phyloP scores from a whole-genome alignment of 116 monocot species.

The Cymodocea nodosa region DNA sequence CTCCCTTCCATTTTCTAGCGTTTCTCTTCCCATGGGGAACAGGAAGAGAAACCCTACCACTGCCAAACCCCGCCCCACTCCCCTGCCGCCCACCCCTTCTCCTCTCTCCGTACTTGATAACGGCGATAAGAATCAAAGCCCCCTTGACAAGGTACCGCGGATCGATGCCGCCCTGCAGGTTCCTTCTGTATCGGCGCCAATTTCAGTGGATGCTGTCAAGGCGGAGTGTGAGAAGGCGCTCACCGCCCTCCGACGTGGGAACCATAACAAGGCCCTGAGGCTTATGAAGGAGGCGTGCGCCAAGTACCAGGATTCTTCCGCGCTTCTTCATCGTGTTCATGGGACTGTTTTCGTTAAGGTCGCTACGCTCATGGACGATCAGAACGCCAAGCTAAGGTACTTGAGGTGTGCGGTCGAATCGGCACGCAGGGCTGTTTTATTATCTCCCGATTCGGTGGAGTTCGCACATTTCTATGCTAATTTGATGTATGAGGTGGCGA shows the following conservation, averaged over 20 bases:
- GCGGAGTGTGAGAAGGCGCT: slow-evolving; percentile 67
- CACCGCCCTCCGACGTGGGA: slow-evolving; percentile 60
- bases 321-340: slow-evolving; percentile 62
- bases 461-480: slow-evolving; percentile 73
- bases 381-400: slow-evolving; percentile 44
- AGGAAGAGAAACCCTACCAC: too few relatives aligned
- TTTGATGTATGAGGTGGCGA: slow-evolving; percentile 53
- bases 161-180: too few relatives aligned
- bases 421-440: slow-evolving; percentile 31
- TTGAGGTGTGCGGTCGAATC: slow-evolving; percentile 56
- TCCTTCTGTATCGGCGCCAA: not conserved
- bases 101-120: too few relatives aligned
- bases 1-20: too few relatives aligned
- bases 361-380: slow-evolving; percentile 59
- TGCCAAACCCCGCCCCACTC: too few relatives aligned
- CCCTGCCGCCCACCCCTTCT: too few relatives aligned
- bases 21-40: too few relatives aligned
- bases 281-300: slow-evolving; percentile 59
- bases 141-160: too few relatives aligned
- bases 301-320: slow-evolving; percentile 25
- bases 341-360: slow-evolving; percentile 56
- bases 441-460: slow-evolving; percentile 71
- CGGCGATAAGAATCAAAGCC: too few relatives aligned
- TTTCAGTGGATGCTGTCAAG: slow-evolving; percentile 40
- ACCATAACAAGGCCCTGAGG: slow-evolving; percentile 53